Evolutionary conservation across 192 early-diverging fungal genomes (phyloP).

Genomic region (Coemansia sp.): DNA sequence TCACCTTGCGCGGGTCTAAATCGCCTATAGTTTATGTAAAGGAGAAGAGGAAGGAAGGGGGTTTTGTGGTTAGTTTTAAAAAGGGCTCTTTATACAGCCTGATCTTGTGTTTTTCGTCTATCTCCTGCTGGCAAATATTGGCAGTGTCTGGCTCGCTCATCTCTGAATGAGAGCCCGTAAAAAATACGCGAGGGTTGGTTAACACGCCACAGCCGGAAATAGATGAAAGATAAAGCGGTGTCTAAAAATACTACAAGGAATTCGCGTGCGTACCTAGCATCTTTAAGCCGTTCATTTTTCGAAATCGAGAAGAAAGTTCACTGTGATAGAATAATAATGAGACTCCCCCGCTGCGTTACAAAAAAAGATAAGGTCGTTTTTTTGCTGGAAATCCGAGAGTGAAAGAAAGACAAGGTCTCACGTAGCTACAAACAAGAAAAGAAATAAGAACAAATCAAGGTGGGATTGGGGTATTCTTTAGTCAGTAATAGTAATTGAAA

Average conservation of each 20-base stretch:
- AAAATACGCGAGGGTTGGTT: too few species aligned
- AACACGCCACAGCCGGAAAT: not conserved
- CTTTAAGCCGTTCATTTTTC: slow-evolving; percentile 50
- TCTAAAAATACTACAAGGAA: not conserved
- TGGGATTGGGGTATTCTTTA: too few species aligned
- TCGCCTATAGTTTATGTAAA: slow-evolving; percentile 27
- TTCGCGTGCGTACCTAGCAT: slow-evolving; percentile 45
- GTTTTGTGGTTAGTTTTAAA: too few species aligned
- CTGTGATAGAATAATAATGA: slow-evolving; percentile 4
- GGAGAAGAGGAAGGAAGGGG: too few species aligned
- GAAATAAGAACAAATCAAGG: too few species aligned
- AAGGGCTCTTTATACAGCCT: too few species aligned
- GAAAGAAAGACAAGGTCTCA: not conserved
- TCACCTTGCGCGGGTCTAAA: slow-evolving; percentile 66
- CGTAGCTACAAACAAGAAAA: slow-evolving; percentile 20
- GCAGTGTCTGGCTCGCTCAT: not conserved
- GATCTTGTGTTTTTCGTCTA: not conserved
- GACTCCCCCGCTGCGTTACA: not conserved
- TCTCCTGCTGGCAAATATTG: not conserved
- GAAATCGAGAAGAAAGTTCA: not conserved
- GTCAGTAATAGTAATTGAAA: too few species aligned
- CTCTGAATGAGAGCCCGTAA: too few species aligned
- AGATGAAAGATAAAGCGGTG: not conserved
- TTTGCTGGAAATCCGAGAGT: not conserved
- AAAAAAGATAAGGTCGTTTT: not conserved